phyloP scores from a whole-genome alignment of 1,284 basidiomycete genomes.

The Neolentinus lepideus region DNA sequence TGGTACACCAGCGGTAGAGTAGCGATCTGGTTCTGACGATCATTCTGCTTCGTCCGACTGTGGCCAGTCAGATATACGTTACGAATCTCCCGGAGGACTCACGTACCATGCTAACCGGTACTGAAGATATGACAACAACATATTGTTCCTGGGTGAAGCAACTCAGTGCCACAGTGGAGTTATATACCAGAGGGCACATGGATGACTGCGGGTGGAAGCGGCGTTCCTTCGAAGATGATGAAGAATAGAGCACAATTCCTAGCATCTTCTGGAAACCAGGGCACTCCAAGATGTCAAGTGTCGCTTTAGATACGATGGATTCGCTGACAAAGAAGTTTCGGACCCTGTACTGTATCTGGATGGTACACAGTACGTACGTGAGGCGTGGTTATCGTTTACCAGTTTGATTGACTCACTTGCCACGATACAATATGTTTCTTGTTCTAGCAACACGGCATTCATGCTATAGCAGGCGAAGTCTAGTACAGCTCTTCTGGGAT shows the following conservation, averaged over 20 bases:
- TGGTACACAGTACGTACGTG: too few species aligned
- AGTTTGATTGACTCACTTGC: too few species aligned
- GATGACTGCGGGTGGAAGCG: background rate
- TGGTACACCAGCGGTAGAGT: conserved; percentile 32
- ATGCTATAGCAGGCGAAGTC: too few species aligned
- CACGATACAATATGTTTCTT: too few species aligned
- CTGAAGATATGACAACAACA: background rate
- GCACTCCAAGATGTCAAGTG: background rate
- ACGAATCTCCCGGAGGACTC: background rate
- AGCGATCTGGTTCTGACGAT: conserved; percentile 35
- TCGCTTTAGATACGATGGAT: background rate
- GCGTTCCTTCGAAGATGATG: background rate
- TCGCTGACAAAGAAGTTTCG: background rate
- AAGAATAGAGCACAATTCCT: background rate
- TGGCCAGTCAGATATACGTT: background rate
- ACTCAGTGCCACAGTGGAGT: background rate
- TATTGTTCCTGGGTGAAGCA: background rate
- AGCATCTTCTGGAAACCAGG: background rate
- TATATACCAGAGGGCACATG: background rate
- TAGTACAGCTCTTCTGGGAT: too few species aligned
- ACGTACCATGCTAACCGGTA: background rate
- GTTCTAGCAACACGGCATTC: too few species aligned
- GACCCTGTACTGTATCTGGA: background rate
- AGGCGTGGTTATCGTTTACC: too few species aligned
- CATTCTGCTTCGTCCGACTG: conserved; percentile 34